Evolutionary conservation across 768 basidiomycete species (phyloP).

Genomic region (Pisolithus marmoratus): DNA sequence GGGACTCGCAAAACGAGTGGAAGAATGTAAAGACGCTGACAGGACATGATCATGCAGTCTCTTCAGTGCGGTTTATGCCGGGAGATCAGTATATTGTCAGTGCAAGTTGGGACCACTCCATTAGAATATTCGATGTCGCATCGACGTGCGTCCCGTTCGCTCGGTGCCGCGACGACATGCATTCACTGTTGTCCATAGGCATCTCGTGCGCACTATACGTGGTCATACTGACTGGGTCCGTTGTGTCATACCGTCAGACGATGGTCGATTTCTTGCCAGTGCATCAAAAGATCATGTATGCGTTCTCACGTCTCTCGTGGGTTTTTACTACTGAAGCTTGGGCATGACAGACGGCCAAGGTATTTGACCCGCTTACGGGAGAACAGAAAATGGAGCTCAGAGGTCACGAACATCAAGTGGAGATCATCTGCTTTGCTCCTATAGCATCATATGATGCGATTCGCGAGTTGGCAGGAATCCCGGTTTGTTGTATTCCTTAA

Average conservation of each 20-base stretch:
- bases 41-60: conserved; percentile 90
- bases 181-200: conserved; percentile 35
- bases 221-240: conserved; percentile 89
- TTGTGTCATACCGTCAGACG: conserved; percentile 55
- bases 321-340: neutral
- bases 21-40: conserved; percentile 83
- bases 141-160: conserved; percentile 55
- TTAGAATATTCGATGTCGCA: conserved; percentile 81
- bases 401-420: conserved; percentile 85
- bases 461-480: conserved; percentile 67
- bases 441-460: conserved; percentile 68
- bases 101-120: conserved; percentile 82
- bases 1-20: conserved; percentile 88
- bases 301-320: conserved; percentile 3
- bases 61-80: conserved; percentile 79
- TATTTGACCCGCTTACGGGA: conserved; percentile 70
- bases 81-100: conserved; percentile 80
- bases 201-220: conserved; percentile 67
- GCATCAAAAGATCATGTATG: conserved; percentile 85
- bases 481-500: conserved; percentile 38
- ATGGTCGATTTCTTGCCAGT: conserved; percentile 71
- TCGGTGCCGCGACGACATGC: conserved; percentile 4
- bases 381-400: conserved; percentile 78
- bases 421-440: conserved; percentile 78
- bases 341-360: conserved; percentile 56